Evolutionary conservation across 1,284 basidiomycete genomes (phyloP).

Genomic region (Hemileia vastatrix): DNA sequence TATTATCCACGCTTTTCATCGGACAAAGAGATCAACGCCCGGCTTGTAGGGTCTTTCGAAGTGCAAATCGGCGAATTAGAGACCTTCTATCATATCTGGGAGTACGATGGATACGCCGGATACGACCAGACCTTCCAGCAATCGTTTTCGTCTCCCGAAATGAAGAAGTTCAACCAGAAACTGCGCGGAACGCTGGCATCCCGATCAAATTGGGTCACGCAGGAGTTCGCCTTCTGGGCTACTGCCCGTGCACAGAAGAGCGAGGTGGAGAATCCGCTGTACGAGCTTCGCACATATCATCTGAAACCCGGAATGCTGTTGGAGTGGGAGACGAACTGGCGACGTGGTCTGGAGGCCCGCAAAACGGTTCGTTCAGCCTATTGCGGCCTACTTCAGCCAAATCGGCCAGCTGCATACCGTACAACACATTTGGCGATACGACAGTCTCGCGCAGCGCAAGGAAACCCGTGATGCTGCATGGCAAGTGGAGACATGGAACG

Average conservation of each 20-base stretch:
- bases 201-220: conserved; percentile 39
- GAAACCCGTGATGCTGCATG: conserved; percentile 38
- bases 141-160: background rate
- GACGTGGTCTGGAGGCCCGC: conserved; percentile 37
- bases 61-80: background rate
- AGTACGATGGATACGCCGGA: conserved; percentile 38
- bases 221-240: conserved; percentile 42
- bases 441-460: conserved; percentile 39
- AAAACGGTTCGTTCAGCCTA: conserved; percentile 37
- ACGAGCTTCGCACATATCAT: conserved; percentile 40
- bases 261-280: conserved; percentile 26
- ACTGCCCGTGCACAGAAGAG: conserved; percentile 6
- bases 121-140: conserved; percentile 26
- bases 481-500: conserved; percentile 43
- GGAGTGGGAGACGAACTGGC: conserved; percentile 41
- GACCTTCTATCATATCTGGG: conserved; percentile 34
- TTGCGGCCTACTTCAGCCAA: conserved; percentile 41
- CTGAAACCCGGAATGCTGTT: conserved; percentile 38
- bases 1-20: no score
- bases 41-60: no score
- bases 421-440: conserved; percentile 41
- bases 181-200: conserved; percentile 28
- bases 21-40: no score
- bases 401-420: conserved; percentile 41
- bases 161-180: conserved; percentile 23